phyloP scores from a whole-genome alignment of 2,329 filamentous ascomycete species.

The Capronia epimyces region DNA sequence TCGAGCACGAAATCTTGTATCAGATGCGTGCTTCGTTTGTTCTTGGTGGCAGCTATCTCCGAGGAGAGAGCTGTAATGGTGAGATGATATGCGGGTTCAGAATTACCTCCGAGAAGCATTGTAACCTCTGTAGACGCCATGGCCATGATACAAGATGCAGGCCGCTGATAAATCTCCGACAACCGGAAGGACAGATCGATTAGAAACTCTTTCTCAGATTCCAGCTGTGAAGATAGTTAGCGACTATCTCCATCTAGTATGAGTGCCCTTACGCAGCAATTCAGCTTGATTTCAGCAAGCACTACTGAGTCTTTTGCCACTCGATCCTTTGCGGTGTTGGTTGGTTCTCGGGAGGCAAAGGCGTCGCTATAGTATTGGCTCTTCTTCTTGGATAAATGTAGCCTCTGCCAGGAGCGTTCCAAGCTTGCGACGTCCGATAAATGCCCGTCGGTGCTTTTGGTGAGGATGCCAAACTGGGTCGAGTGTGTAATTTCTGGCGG shows the following conservation, averaged over 20 bases:
- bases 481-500: conserved; percentile 26
- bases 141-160: conserved; percentile 67
- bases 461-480: conserved; percentile 19
- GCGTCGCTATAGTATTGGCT: conserved; percentile 40
- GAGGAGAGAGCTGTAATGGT: conserved; percentile 65
- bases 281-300: conserved; percentile 59
- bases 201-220: conserved; percentile 71
- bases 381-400: conserved; percentile 32
- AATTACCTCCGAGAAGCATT: conserved; percentile 67
- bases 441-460: conserved; percentile 15
- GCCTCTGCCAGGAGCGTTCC: conserved; percentile 22
- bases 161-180: conserved; percentile 68
- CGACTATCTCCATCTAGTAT: neutral
- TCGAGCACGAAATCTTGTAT: conserved; percentile 71
- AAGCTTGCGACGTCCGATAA: conserved; percentile 21
- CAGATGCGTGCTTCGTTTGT: conserved; percentile 73
- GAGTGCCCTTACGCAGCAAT: conserved; percentile 51
- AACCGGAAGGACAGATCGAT: conserved; percentile 68
- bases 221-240: conserved; percentile 43
- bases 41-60: conserved; percentile 66
- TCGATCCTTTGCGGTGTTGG: conserved; percentile 41
- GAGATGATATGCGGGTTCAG: conserved; percentile 74
- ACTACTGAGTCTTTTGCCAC: conserved; percentile 54
- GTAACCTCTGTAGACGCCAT: conserved; percentile 70
- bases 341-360: conserved; percentile 37